Percentiles rank a stretch among this genome's conserved stretches.
phyloP scores from a whole-genome alignment of 164 flowering plant species.

The Vitis rupestris region DNA sequence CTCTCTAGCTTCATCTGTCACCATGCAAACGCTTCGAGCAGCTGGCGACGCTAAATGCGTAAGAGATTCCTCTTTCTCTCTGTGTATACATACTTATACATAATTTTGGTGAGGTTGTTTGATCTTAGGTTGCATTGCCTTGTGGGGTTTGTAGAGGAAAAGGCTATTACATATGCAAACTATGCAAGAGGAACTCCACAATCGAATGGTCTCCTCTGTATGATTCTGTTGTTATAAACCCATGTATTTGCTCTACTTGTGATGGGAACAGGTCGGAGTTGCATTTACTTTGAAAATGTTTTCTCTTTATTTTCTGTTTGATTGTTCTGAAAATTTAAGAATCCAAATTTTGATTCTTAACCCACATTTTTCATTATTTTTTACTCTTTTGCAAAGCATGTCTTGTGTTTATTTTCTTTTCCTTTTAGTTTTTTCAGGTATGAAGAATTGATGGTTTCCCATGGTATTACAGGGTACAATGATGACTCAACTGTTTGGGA shows the following conservation, averaged over 20 bases:
- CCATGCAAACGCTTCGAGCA: no score
- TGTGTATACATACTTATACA: no score
- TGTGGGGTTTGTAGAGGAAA: constrained; percentile 58
- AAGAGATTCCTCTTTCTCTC: no score
- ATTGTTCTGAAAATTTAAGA: neutral
- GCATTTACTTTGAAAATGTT: neutral
- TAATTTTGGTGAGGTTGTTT: neutral
- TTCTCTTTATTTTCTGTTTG: neutral
- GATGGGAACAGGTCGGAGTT: constrained; percentile 62
- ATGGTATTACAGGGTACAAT: constrained; percentile 7
- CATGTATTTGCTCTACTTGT: constrained; percentile 84
- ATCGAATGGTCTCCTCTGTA: constrained; percentile 79
- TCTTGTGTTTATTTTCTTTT: no score
- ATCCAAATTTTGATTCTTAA: neutral
- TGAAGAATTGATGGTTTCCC: neutral
- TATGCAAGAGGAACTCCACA: constrained; percentile 64
- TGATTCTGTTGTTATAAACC: constrained; percentile 65
- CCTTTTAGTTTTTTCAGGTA: neutral
- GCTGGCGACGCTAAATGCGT: no score
- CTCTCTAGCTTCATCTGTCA: no score
- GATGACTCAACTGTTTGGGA: constrained; percentile 69
- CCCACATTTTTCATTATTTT: neutral
- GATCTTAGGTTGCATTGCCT: constrained; percentile 24
- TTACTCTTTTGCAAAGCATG: no score
- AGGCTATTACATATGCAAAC: constrained; percentile 69